A percentile compares a stretch with the other conserved stretches of the same genome.
Evolutionary conservation across 148 eudicot species (phyloP).

Genomic region (Amaranthus cruentus): DNA sequence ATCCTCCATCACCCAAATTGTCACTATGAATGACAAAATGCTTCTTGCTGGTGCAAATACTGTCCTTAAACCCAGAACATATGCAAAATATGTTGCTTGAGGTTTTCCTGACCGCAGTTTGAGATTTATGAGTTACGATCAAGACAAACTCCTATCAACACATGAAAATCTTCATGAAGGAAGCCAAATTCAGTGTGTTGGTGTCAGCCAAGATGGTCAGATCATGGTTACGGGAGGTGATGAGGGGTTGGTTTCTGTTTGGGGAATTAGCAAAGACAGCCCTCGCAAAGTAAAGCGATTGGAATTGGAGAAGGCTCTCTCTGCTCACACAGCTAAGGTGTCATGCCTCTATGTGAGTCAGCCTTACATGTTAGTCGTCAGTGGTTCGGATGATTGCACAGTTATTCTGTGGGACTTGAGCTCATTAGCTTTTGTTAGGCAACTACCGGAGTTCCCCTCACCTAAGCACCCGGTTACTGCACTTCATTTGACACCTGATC

Average conservation of each 20-base stretch:
- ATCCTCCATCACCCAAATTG: slow-evolving; percentile 72
- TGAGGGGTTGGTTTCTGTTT: slow-evolving; percentile 74
- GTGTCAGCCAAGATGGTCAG: slow-evolving; percentile 86
- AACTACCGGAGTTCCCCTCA: slow-evolving; percentile 87
- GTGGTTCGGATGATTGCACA: slow-evolving; percentile 88
- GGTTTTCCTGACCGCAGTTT: slow-evolving; percentile 94
- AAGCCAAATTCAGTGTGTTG: slow-evolving; percentile 77
- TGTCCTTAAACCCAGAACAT: slow-evolving; percentile 79
- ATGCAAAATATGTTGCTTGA: slow-evolving; percentile 78
- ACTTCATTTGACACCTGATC: slow-evolving; percentile 62
- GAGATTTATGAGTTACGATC: slow-evolving; percentile 76
- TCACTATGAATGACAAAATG: slow-evolving; percentile 59
- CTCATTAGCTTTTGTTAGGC: slow-evolving; percentile 70
- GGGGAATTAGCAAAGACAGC: slow-evolving; percentile 70
- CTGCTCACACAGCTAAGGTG: slow-evolving; percentile 65
- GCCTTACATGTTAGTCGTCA: slow-evolving; percentile 89
- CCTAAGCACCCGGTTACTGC: slow-evolving; percentile 90
- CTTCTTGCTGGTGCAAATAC: slow-evolving; percentile 58
- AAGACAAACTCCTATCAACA: slow-evolving; percentile 79
- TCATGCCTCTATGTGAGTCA: slow-evolving; percentile 82
- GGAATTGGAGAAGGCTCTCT: slow-evolving; percentile 70
- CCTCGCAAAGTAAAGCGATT: slow-evolving; percentile 48
- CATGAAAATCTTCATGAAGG: slow-evolving; percentile 94
- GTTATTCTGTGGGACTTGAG: slow-evolving; percentile 92
- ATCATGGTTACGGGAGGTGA: slow-evolving; percentile 79